Evolutionary conservation across 805 yeast genomes (phyloP).

Genomic region (Candida ovalis): DNA sequence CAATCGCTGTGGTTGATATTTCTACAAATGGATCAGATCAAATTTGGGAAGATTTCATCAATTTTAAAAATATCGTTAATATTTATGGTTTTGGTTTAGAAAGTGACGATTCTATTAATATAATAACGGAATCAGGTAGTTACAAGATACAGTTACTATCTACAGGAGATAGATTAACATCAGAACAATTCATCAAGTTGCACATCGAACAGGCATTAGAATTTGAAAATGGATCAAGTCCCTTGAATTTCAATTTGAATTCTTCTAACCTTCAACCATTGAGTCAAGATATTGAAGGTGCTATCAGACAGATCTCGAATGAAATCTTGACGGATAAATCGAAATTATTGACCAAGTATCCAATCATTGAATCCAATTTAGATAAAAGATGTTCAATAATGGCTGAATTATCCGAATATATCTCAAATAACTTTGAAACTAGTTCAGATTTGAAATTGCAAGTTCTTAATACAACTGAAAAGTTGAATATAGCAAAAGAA

Average conservation of each 20-base stretch:
- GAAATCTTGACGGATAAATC: constrained; percentile 60
- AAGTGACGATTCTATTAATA: constrained; percentile 13
- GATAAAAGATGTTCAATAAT: constrained; percentile 38
- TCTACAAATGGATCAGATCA: constrained; percentile 25
- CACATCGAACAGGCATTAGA: constrained; percentile 84
- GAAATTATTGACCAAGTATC: constrained; percentile 47
- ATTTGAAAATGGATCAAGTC: constrained; percentile 35
- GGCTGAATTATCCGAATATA: constrained; percentile 19
- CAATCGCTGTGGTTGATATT: constrained; percentile 65
- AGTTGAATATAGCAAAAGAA: constrained; percentile 11
- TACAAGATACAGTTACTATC: constrained; percentile 51
- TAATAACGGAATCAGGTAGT: constrained; percentile 58
- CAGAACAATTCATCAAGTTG: constrained; percentile 46
- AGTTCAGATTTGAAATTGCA: constrained; percentile 8
- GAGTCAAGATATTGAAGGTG: constrained; percentile 41
- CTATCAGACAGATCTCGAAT: constrained; percentile 46
- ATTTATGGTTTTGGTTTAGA: constrained; percentile 55
- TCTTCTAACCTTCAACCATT: constrained; percentile 40
- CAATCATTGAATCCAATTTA: constrained; percentile 50
- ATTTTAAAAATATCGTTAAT: constrained; percentile 47
- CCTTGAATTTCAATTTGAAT: constrained; percentile 20
- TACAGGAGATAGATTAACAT: constrained; percentile 17
- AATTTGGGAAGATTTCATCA: constrained; percentile 80
- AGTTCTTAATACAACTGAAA: constrained; percentile 17
- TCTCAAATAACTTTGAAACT: constrained; percentile 19